phyloP scores from a whole-genome alignment of 345 rosid species.

The Acer campestre region DNA sequence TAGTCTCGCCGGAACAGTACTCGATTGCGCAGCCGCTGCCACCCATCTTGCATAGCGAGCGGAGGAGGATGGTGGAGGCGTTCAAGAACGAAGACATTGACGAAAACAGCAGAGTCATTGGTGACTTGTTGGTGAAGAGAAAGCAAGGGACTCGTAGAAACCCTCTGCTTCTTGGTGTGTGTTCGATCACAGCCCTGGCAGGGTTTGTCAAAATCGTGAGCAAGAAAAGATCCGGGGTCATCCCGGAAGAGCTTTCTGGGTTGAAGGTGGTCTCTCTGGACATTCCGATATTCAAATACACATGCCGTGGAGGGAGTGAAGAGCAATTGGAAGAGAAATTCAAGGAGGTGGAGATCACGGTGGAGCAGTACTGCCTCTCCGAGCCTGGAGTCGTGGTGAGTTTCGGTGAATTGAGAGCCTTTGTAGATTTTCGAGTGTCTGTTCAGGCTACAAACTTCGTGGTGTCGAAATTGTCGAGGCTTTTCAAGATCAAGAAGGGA shows the following conservation, averaged over 20 bases:
- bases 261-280: constrained; percentile 44
- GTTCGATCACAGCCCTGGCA: constrained; percentile 45
- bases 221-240: constrained; percentile 35
- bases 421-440: constrained; percentile 29
- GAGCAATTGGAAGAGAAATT: constrained; percentile 31
- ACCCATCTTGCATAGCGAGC: constrained; percentile 2
- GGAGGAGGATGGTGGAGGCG: neutral
- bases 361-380: constrained; percentile 22
- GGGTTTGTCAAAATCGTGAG: constrained; percentile 40
- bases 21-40: constrained; percentile 36
- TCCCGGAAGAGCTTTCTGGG: constrained; percentile 45
- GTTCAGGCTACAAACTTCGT: constrained; percentile 26
- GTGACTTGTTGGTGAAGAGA: constrained; percentile 38
- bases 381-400: constrained; percentile 48
- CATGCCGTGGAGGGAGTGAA: constrained; percentile 29
- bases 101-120: constrained; percentile 50
- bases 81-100: constrained; percentile 26
- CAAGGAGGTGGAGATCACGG: constrained; percentile 33
- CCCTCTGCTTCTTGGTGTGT: constrained; percentile 54
- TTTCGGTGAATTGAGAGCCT: constrained; percentile 52
- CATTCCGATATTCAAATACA: constrained; percentile 40
- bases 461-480: constrained; percentile 42
- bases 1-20: constrained; percentile 56
- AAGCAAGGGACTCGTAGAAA: constrained; percentile 34
- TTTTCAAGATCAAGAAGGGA: constrained; percentile 41